A percentile compares a stretch with the other conserved stretches of the same genome.
These are phyloP conservation scores for Paramecium biaurelia DNA, from an alignment of 73 alveolate genomes.

Conservation along the genomic window DNA sequence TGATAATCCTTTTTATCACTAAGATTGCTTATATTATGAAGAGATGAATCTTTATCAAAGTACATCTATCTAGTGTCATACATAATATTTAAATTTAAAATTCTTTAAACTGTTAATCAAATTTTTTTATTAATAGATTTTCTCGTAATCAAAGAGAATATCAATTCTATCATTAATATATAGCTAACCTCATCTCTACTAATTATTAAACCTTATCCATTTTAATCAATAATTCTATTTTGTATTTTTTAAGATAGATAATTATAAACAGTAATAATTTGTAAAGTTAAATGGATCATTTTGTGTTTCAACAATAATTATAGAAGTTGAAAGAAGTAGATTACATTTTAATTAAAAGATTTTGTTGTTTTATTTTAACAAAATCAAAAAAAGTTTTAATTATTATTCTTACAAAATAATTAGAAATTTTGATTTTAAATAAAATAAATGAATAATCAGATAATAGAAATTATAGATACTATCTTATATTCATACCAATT, in stretches of 20 bases:
- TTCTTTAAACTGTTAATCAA: neutral
- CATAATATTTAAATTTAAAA: neutral
- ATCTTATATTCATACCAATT: too few relatives aligned
- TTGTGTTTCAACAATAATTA: neutral
- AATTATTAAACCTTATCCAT: too few relatives aligned
- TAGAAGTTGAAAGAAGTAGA: neutral
- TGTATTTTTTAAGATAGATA: too few relatives aligned
- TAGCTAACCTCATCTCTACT: too few relatives aligned
- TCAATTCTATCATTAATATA: neutral
- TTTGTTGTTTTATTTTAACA: neutral
- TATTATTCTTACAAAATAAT: neutral
- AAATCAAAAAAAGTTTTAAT: neutral
- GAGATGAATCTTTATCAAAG: conserved; percentile 6
- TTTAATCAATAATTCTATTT: too few relatives aligned
- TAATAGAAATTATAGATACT: neutral
- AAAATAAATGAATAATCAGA: neutral
- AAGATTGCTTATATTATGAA: neutral
- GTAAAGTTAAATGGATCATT: neutral
- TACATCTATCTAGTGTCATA: neutral
- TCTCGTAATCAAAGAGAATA: neutral
- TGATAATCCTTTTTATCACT: conserved; percentile 26
- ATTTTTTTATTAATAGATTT: neutral
- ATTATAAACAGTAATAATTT: too few relatives aligned
- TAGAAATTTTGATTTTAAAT: neutral
- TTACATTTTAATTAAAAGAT: neutral